Conservation (phyloP, 352 stramenopile genomes). For the Globisporangium spiculum region DNA sequence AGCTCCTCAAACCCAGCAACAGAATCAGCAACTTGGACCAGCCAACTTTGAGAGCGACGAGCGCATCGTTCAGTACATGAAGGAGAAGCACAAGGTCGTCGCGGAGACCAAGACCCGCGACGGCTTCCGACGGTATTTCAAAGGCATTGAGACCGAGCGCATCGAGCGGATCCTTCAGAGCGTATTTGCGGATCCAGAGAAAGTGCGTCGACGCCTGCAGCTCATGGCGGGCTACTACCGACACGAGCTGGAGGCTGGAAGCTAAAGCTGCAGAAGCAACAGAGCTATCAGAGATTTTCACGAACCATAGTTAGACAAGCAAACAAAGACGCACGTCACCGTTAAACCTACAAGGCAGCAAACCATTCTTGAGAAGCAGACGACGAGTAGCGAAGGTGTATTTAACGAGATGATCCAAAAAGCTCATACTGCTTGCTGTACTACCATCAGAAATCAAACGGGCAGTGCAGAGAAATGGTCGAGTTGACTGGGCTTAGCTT, state of each 20-base stretch:
- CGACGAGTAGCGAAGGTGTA: not conserved
- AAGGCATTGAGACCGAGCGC: conserved; percentile 47
- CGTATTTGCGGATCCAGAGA: conserved; percentile 51
- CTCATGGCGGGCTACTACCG: conserved; percentile 64
- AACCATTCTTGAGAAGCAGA: not conserved
- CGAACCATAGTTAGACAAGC: not conserved
- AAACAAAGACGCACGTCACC: not conserved
- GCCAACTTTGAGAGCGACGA: conserved; percentile 43
- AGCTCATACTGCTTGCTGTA: not conserved
- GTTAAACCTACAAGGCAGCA: not conserved
- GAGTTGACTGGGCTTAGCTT: conserved; percentile 19
- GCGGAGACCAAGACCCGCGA: conserved; percentile 69
- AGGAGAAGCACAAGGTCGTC: conserved; percentile 37
- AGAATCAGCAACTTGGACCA: conserved; percentile 26
- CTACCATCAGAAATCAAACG: not conserved
- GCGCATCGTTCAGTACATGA: conserved; percentile 49
- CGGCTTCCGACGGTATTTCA: conserved; percentile 65
- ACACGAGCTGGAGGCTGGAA: conserved; percentile 16
- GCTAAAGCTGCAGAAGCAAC: not conserved
- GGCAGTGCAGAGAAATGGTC: not conserved
- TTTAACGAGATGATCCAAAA: conserved; percentile 3
- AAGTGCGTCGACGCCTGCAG: conserved; percentile 58
- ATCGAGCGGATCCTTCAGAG: conserved; percentile 46
- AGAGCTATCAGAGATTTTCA: not conserved
- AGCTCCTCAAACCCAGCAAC: not conserved